Base-by-base conservation (phyloP, 2,329 filamentous ascomycete species). In the Emydomyces testavorans region DNA sequence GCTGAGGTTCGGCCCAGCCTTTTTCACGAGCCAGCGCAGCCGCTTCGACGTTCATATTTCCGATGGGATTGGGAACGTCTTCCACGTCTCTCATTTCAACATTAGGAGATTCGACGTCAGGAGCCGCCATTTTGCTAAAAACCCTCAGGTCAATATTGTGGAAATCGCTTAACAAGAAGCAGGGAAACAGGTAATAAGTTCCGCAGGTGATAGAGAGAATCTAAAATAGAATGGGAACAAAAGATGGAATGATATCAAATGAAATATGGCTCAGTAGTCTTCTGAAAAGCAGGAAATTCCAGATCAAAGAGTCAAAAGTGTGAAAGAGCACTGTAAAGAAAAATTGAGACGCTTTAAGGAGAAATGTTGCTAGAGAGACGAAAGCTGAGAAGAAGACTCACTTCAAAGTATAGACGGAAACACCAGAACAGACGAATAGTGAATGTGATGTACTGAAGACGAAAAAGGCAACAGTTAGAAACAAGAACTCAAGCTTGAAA, bases 1-100 rank as follows among this genome's bases (percentile, higher is more conserved):
- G 53, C 31, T 64, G 57, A 2, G 61, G 65, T 6, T 60, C 57
- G 6, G 51, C 55, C 68, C 68, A 70, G 1, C 65, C 65, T 18
- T 63, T 64, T 7, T 65, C 58, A 23, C 63, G 62, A 37, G 65
- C 64, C n/a, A 60, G 42, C 21, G 50, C 55, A 10, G 57, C 53
- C 6, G 60, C 58, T 35, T 64, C 60, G n/a, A 50, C 50, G 29
- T 60, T 59, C 31, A 59, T 54, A 23, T 54, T 56, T 40, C 37
- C 40, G 15, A 45, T 53, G n/a, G 10, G 26, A 13, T 35, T 24
- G 18, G 26, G 15, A 23, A 23, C 36, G 15, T 28, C 34, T 4
- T 36, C 24, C n/a, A 34, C 26, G 4, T 46, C 46, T 18, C 24
- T 40, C 28, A 41, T 29, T 11, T 42, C 38, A 16, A 39, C 3